A percentile compares a stretch with the other conserved stretches of the same genome.
Evolutionary conservation across 257 asterid species (phyloP).

Genomic region (Solanum rostratum): DNA sequence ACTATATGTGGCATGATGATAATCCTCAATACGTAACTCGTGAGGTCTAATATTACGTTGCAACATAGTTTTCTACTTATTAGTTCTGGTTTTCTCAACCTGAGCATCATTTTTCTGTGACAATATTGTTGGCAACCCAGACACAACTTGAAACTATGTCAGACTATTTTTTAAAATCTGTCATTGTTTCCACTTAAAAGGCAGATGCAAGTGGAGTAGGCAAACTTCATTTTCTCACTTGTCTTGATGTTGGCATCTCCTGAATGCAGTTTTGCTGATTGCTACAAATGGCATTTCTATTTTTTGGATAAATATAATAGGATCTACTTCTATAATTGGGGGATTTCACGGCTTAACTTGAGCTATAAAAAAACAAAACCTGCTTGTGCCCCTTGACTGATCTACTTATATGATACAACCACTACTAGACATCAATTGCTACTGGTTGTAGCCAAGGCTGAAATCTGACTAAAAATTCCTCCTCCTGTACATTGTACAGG

Average conservation of each 20-base stretch:
- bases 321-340: neutral
- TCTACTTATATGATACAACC: neutral
- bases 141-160: neutral
- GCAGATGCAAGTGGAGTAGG: neutral
- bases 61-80: neutral
- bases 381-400: neutral
- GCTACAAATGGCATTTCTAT: neutral
- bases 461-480: neutral
- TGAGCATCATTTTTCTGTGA: neutral
- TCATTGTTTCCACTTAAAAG: neutral
- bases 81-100: neutral
- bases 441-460: neutral
- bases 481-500: constrained; percentile 17
- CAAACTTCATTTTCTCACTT: neutral
- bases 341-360: neutral
- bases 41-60: neutral
- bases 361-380: neutral
- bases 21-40: neutral
- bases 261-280: neutral
- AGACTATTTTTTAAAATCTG: neutral
- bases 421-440: neutral
- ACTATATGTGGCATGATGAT: neutral
- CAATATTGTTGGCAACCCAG: neutral
- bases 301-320: neutral
- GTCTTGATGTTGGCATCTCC: neutral